Evolutionary conservation across 441 rosid genomes (phyloP).

Genomic region (Kokia cookei): DNA sequence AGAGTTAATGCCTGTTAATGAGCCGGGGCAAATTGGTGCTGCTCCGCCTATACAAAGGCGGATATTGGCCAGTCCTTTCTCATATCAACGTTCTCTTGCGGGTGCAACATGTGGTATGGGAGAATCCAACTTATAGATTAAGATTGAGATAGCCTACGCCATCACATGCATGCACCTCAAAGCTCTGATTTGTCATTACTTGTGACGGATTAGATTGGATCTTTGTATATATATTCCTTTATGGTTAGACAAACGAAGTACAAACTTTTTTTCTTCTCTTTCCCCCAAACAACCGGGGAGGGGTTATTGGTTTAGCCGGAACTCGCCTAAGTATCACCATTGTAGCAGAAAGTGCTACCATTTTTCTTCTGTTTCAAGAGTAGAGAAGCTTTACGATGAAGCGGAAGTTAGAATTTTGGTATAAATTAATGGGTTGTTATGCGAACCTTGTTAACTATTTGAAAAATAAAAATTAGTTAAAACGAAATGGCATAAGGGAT

Average conservation of each 20-base stretch:
- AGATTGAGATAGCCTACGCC: background rate
- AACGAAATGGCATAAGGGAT: too few species aligned
- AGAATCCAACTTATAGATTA: constrained; percentile 22
- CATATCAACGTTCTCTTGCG: constrained; percentile 49
- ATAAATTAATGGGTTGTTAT: background rate
- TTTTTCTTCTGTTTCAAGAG: background rate
- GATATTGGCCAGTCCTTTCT: constrained; percentile 56
- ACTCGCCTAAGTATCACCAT: background rate
- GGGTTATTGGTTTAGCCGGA: constrained; percentile 1
- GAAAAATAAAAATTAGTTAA: too few species aligned
- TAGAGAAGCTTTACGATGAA: background rate
- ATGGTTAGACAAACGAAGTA: background rate
- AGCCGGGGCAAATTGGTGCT: constrained; percentile 45
- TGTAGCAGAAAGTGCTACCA: background rate
- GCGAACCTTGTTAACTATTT: background rate
- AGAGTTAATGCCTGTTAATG: constrained; percentile 48
- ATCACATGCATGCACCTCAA: background rate
- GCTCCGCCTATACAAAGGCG: constrained; percentile 48
- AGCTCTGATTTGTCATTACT: constrained; percentile 3
- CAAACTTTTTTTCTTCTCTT: background rate
- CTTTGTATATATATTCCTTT: constrained; percentile 5
- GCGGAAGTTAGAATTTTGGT: background rate
- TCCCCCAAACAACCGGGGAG: background rate
- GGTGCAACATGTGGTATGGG: constrained; percentile 66
- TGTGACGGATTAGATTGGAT: background rate